Evolutionary conservation across 1,284 basidiomycete genomes (phyloP).

Genomic region (Peniophora sp.): DNA sequence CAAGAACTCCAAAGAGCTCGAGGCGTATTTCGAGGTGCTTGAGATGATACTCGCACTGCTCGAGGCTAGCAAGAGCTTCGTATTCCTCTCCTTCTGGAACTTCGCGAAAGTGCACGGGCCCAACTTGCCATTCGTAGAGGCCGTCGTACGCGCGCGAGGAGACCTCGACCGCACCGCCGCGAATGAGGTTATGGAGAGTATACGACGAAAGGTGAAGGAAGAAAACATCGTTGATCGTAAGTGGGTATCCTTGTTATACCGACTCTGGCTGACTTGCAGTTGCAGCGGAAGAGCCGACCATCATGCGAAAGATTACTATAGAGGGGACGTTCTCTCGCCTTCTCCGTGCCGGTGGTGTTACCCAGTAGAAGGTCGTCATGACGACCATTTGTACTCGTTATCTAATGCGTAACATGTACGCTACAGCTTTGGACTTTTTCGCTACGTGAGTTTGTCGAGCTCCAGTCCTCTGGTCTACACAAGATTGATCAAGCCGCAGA

Average conservation of each 20-base stretch:
- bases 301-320: constrained; percentile 80
- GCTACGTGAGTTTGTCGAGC: no score
- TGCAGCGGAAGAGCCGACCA: constrained; percentile 67
- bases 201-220: constrained; percentile 88
- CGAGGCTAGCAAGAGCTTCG: constrained; percentile 86
- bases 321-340: constrained; percentile 70
- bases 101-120: constrained; percentile 97
- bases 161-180: constrained; percentile 85
- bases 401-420: no score
- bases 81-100: constrained; percentile 91
- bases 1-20: constrained; percentile 77
- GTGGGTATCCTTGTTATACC: constrained; percentile 26
- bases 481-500: no score
- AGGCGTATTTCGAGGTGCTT: constrained; percentile 80
- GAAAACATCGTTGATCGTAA: constrained; percentile 79
- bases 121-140: constrained; percentile 87
- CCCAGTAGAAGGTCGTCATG: neutral
- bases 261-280: constrained; percentile 3
- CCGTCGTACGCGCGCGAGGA: constrained; percentile 81
- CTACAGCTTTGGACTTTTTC: no score
- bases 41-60: constrained; percentile 82
- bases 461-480: no score
- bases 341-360: constrained; percentile 23
- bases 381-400: neutral
- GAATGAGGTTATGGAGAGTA: constrained; percentile 91